These are phyloP conservation scores for Pleodorina starrii DNA, from an alignment of 139 green algal species.

Conservation along the genomic window DNA sequence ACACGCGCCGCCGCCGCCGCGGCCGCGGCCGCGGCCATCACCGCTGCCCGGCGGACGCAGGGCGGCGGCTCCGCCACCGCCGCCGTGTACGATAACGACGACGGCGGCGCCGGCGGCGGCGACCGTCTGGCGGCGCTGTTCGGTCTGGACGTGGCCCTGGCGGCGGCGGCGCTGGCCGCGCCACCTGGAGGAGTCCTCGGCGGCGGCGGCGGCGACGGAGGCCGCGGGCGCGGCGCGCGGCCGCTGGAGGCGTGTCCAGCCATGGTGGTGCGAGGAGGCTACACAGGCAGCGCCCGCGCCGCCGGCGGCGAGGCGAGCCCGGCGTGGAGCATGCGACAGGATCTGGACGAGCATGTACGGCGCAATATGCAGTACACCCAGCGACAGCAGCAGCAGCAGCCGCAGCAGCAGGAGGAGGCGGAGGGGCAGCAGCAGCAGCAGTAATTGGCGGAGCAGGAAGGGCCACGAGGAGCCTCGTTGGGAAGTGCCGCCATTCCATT, in stretches of 20 bases:
- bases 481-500: no score
- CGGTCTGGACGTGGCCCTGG: background rate
- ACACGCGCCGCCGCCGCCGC: background rate
- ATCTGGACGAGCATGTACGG: background rate
- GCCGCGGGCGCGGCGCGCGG: background rate
- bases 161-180: no score
- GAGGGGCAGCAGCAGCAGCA: background rate
- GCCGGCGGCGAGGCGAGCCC: background rate
- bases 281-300: background rate
- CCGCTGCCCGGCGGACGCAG: no score
- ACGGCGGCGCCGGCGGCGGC: no score
- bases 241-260: background rate
- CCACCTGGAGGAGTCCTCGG: no score
- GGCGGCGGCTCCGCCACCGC: background rate
- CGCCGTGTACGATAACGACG: background rate
- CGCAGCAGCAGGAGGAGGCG: background rate
- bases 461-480: no score
- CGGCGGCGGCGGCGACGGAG: background rate
- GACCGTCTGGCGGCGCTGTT: background rate
- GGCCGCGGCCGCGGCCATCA: no score
- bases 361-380: background rate
- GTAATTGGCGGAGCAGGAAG: background rate
- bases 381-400: background rate
- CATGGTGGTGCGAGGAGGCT: background rate
- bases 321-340: conserved; percentile 16